Conservation (phyloP, 2,329 filamentous ascomycete genomes). For the Teratosphaeria zuluensis region DNA sequence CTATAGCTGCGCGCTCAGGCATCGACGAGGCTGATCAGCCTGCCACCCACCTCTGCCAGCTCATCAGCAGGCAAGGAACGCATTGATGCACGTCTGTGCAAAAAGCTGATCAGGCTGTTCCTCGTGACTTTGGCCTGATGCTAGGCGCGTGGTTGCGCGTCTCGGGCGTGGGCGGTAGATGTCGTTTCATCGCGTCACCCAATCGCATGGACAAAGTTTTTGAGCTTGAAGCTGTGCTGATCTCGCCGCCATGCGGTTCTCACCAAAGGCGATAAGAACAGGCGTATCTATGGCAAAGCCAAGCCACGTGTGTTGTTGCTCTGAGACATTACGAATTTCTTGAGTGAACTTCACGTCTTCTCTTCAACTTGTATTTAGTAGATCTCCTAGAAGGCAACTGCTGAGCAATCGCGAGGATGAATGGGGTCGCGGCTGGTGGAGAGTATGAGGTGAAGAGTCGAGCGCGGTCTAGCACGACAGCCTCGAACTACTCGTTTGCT, state of each 20-base stretch:
- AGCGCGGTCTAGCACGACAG: conserved; percentile 4
- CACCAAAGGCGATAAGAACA: too few species aligned
- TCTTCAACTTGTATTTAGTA: too few species aligned
- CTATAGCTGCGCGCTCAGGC: not conserved
- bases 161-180: too few species aligned
- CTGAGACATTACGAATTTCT: not conserved
- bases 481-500: conserved; percentile 3
- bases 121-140: not conserved
- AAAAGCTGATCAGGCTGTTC: not conserved
- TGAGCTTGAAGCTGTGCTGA: not conserved
- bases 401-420: conserved; percentile 1
- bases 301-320: not conserved
- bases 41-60: not conserved
- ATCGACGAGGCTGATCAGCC: not conserved
- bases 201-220: not conserved
- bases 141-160: too few species aligned
- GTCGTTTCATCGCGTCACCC: not conserved
- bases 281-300: too few species aligned
- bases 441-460: not conserved
- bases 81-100: not conserved
- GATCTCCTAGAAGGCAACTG: not conserved
- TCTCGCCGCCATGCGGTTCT: too few species aligned
- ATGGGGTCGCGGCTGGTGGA: conserved; percentile 2
- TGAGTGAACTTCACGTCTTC: not conserved
- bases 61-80: not conserved